phyloP scores from a whole-genome alignment of 2,329 filamentous ascomycete species.

The Venturia carpophila region DNA sequence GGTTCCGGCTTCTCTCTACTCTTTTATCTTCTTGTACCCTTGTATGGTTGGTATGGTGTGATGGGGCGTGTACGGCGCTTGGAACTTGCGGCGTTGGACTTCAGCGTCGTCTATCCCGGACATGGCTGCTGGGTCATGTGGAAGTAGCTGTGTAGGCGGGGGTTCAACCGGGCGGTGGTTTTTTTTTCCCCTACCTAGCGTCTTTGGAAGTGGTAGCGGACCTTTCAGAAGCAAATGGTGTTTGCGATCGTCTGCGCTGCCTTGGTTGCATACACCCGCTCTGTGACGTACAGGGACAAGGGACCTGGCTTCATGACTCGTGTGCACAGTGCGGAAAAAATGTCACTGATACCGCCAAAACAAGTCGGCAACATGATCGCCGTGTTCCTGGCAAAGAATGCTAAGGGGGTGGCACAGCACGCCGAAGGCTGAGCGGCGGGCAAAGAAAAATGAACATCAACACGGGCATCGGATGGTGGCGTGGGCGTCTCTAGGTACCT shows the following conservation, averaged over 20 bases:
- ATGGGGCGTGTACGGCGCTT: constrained; percentile 36
- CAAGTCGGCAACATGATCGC: neutral
- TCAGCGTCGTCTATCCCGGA: constrained; percentile 38
- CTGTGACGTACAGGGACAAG: neutral
- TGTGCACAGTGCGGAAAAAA: neutral
- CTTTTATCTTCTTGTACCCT: constrained; percentile 40
- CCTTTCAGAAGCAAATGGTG: neutral
- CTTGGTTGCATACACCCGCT: neutral
- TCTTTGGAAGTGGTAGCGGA: too few relatives aligned
- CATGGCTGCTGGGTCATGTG: constrained; percentile 23
- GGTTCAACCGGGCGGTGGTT: neutral
- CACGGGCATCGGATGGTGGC: neutral
- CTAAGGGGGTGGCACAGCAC: neutral
- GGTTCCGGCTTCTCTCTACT: constrained; percentile 29
- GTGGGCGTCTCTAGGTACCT: neutral
- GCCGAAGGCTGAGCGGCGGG: neutral
- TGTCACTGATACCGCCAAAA: neutral
- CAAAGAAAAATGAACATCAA: neutral
- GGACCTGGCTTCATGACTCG: neutral
- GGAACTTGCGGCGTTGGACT: constrained; percentile 30
- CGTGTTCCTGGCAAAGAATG: neutral
- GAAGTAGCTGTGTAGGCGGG: neutral
- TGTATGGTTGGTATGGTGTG: constrained; percentile 41
- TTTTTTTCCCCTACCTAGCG: neutral
- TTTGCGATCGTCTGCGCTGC: neutral